Base-by-base conservation (phyloP, 2,329 filamentous ascomycete species). In the Laburnicola sp. region DNA sequence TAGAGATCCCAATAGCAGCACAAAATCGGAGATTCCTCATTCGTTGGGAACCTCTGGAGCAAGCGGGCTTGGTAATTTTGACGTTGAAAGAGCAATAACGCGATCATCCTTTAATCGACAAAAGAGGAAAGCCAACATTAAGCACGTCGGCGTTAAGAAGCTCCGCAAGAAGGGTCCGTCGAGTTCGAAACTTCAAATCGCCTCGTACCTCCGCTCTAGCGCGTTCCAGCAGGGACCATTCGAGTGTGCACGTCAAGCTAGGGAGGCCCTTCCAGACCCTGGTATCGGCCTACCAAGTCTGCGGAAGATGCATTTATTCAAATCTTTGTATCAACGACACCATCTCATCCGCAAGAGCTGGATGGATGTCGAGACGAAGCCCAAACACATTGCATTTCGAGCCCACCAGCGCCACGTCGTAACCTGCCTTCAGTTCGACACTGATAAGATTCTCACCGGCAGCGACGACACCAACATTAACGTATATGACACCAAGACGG, bases 381-480 rank as follows among this genome's bases (percentile, higher is more conserved):
- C 94, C 26, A 85, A 88, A 39, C 94, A 99, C 64, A 87, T 99
- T 51, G 94, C 94, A 3, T 97, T 99, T 73, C 86, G 91, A n/a
- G 94, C 94, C 4, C 94, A 99, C 68, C 91, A 94, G 53, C 86
- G 91, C 30, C 93, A 97, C 75, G 94, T 99, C 54, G 96, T 99
- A 45, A 99, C 94, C 11, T 99, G 94, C 69, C 81, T 99, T 47
- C 92, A 99, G 70, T 99, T 99, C 64, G 94, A 99, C 67, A 89
- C 92, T 42, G 92, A 99, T 78, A 97, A 97, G 75, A 97, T 99
- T 60, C 82, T 99, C 60, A 99, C 94, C 1, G 94, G 94, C 25
- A 97, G 93, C 67, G 94, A 99, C 70, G 94, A 99, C 69, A 96
- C 92, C 3, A 86, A 97, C 56, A 99, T 99, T 65, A 92, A 99